These are phyloP conservation scores for Solanum rostratum DNA, from an alignment of 257 asterid species.

Conservation along the genomic window DNA sequence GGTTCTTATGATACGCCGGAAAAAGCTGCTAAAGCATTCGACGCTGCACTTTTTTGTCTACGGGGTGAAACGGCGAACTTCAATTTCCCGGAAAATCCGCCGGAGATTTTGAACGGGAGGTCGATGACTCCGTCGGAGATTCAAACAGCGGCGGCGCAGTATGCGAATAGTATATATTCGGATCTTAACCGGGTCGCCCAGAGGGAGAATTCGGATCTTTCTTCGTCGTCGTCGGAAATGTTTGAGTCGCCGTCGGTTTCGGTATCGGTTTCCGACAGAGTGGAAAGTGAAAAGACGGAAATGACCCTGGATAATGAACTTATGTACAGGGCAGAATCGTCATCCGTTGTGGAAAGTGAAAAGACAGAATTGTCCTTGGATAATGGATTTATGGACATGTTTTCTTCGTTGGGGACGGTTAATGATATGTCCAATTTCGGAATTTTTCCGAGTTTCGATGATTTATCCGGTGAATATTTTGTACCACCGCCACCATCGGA, in stretches of 20 bases:
- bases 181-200: not conserved
- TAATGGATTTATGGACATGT: conserved; percentile 26
- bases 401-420: conserved; percentile 12
- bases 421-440: conserved; percentile 31
- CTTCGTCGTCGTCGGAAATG: conserved; percentile 18
- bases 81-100: conserved; percentile 48
- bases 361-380: conserved; percentile 37
- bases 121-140: conserved; percentile 48
- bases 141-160: conserved; percentile 55
- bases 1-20: conserved; percentile 63
- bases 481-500: conserved; percentile 18
- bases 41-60: conserved; percentile 56
- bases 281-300: conserved; percentile 20
- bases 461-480: conserved; percentile 21
- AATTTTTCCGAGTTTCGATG: conserved; percentile 55
- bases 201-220: conserved; percentile 17
- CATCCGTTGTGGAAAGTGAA: conserved; percentile 9
- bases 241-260: conserved; percentile 52
- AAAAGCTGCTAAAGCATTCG: conserved; percentile 74
- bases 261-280: conserved; percentile 27
- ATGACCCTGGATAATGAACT: conserved; percentile 30
- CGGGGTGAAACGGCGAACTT: conserved; percentile 54
- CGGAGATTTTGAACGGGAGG: conserved; percentile 33
- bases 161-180: conserved; percentile 25
- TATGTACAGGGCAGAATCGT: conserved; percentile 34